phyloP scores from a whole-genome alignment of 2,329 filamentous ascomycete genomes.

The Phaeophleospora eucalypticola region DNA sequence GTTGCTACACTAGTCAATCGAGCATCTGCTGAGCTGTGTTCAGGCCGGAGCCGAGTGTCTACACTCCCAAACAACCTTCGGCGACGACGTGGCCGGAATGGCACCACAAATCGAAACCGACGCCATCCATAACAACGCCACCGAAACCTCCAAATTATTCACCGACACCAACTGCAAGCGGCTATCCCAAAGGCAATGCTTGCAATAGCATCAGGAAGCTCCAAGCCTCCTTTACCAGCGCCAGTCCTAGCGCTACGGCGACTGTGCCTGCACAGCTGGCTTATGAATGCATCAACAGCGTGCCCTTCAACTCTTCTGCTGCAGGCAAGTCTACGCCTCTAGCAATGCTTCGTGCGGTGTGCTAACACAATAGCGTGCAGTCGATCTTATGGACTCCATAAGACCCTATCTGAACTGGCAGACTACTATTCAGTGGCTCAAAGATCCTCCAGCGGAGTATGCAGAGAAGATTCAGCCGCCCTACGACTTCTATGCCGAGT shows the following conservation, averaged over 20 bases:
- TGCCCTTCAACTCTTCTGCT: constrained; percentile 43
- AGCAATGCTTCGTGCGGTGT: too few species aligned
- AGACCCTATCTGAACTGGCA: constrained; percentile 46
- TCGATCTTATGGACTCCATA: constrained; percentile 41
- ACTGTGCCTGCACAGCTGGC: constrained; percentile 43
- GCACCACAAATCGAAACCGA: not conserved
- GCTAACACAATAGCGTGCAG: constrained; percentile 11
- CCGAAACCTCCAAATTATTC: not conserved
- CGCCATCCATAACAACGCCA: not conserved
- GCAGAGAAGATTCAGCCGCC: constrained; percentile 42
- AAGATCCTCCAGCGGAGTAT: constrained; percentile 45
- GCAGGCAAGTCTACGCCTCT: constrained; percentile 19
- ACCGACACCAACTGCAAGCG: not conserved
- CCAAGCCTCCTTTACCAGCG: constrained; percentile 21
- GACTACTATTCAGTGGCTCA: constrained; percentile 42
- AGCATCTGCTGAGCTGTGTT: too few species aligned
- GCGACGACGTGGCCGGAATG: constrained; percentile 2
- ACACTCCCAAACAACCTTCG: constrained; percentile 9
- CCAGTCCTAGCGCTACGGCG: constrained; percentile 28
- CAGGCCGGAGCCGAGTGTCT: constrained; percentile 12
- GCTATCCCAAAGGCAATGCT: constrained; percentile 11
- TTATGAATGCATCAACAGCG: constrained; percentile 44
- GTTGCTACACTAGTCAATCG: too few species aligned
- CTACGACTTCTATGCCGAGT: constrained; percentile 40
- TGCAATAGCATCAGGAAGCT: constrained; percentile 28